A percentile compares a stretch with the other conserved stretches of the same genome.
These are phyloP conservation scores for Fraxinus velutina DNA, from an alignment of 305 asterid genomes.

Conservation along the genomic window DNA sequence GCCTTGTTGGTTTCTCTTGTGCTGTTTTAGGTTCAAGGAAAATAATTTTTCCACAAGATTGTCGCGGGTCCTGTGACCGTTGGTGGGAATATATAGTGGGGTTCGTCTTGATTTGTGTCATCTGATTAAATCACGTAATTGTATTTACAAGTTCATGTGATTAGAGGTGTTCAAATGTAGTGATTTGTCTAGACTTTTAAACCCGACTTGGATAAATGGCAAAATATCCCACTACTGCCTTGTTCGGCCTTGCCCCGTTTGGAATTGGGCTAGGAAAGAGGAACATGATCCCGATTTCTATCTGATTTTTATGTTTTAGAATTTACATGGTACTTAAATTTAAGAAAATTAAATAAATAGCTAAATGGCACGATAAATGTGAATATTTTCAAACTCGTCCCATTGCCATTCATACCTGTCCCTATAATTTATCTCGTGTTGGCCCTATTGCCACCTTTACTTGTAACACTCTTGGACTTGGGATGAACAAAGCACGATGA, in stretches of 20 bases:
- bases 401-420: not conserved
- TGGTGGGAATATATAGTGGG: not conserved
- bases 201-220: not conserved
- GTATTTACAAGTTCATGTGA: not conserved
- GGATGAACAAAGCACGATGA: not conserved
- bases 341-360: no score
- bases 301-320: not conserved
- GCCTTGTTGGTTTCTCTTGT: not conserved
- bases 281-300: not conserved
- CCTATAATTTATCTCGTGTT: not conserved
- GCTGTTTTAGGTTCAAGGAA: not conserved
- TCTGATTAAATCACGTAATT: not conserved
- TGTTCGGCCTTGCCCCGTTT: not conserved
- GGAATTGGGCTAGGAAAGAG: not conserved
- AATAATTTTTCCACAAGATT: not conserved
- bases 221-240: not conserved
- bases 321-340: no score
- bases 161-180: not conserved
- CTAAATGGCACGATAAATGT: not conserved
- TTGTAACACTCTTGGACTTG: not conserved
- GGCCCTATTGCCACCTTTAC: not conserved
- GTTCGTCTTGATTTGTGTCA: not conserved
- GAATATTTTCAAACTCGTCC: not conserved
- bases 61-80: not conserved
- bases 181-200: not conserved